Evolutionary conservation across 768 basidiomycete genomes (phyloP).

Genomic region (Candolleomyces eurysporus): DNA sequence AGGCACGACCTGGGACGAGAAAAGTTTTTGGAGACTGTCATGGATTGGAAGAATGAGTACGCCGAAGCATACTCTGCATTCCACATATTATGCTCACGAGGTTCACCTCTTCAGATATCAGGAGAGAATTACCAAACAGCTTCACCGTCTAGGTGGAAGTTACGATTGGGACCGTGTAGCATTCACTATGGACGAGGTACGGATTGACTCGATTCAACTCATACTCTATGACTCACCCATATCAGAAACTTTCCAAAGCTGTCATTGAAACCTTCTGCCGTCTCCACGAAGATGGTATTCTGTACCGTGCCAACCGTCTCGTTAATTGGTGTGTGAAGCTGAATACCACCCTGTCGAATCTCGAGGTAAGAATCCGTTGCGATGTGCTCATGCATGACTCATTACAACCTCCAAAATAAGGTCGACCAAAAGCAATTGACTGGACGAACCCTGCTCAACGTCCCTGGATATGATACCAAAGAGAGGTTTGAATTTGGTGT

Average conservation of each 20-base stretch:
- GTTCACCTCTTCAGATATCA: conserved; percentile 67
- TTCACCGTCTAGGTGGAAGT: conserved; percentile 85
- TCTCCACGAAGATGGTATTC: conserved; percentile 85
- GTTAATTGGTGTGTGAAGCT: conserved; percentile 98
- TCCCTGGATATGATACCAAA: conserved; percentile 94
- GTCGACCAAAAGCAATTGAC: conserved; percentile 90
- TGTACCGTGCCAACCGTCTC: conserved; percentile 94
- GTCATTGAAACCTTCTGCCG: conserved; percentile 90
- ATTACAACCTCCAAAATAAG: conserved; percentile 30
- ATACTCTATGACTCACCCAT: neutral
- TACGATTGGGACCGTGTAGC: conserved; percentile 94
- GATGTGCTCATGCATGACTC: neutral
- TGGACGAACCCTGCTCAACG: conserved; percentile 81
- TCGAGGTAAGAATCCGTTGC: conserved; percentile 89
- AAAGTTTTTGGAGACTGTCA: conserved; percentile 84
- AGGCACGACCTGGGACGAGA: conserved; percentile 96
- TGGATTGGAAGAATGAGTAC: conserved; percentile 97
- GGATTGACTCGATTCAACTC: conserved; percentile 13
- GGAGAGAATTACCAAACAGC: conserved; percentile 85
- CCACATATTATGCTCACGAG: neutral
- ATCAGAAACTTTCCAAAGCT: conserved; percentile 72
- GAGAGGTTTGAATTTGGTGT: conserved; percentile 98
- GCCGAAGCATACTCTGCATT: conserved; percentile 23
- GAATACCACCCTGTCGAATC: conserved; percentile 96
- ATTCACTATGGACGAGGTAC: conserved; percentile 92